A percentile compares a stretch with the other conserved stretches of the same genome.
Conservation (phyloP, 768 basidiomycete species). For the Lactarius deliciosus region DNA sequence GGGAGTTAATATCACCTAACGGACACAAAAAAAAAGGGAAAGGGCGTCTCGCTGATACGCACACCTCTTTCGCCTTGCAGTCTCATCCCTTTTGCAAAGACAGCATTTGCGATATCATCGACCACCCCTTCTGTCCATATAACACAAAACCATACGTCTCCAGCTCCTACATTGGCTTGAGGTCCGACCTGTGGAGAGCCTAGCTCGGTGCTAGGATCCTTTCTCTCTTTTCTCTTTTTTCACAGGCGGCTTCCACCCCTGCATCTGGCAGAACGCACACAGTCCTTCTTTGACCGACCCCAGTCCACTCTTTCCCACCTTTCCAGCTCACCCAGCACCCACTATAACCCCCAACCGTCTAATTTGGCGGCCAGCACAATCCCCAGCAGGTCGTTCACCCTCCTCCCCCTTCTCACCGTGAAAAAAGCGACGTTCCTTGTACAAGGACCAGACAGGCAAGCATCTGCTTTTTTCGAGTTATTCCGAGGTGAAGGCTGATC, state of each 20-base stretch:
- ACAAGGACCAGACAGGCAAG: slow-evolving; percentile 13
- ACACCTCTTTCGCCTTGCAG: slow-evolving; percentile 51
- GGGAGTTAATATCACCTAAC: slow-evolving; percentile 30
- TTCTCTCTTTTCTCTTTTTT: slow-evolving; percentile 10
- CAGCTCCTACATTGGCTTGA: slow-evolving; percentile 29
- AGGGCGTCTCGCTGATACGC: slow-evolving; percentile 32
- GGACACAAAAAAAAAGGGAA: slow-evolving; percentile 26
- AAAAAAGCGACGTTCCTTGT: slow-evolving; percentile 4
- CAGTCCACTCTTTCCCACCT: slow-evolving; percentile 26
- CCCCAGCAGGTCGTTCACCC: slow-evolving; percentile 2
- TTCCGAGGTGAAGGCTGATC: slow-evolving; percentile 20
- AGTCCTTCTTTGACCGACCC: slow-evolving; percentile 30
- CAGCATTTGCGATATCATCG: slow-evolving; percentile 20
- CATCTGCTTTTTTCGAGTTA: slow-evolving; percentile 2
- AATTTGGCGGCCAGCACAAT: slow-evolving; percentile 19
- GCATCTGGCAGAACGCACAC: slow-evolving; percentile 28
- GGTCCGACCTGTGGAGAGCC: slow-evolving; percentile 26
- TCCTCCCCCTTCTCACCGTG: background rate
- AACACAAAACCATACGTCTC: slow-evolving; percentile 26
- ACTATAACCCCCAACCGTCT: slow-evolving; percentile 13
- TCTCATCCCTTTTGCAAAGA: slow-evolving; percentile 34
- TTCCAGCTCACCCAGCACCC: slow-evolving; percentile 24
- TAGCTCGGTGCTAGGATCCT: slow-evolving; percentile 26
- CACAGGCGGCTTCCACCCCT: slow-evolving; percentile 24
- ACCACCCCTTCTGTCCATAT: slow-evolving; percentile 9